These are phyloP conservation scores for Leptosphaerulina australis DNA, from an alignment of 2,329 filamentous ascomycete genomes.

Conservation along the genomic window DNA sequence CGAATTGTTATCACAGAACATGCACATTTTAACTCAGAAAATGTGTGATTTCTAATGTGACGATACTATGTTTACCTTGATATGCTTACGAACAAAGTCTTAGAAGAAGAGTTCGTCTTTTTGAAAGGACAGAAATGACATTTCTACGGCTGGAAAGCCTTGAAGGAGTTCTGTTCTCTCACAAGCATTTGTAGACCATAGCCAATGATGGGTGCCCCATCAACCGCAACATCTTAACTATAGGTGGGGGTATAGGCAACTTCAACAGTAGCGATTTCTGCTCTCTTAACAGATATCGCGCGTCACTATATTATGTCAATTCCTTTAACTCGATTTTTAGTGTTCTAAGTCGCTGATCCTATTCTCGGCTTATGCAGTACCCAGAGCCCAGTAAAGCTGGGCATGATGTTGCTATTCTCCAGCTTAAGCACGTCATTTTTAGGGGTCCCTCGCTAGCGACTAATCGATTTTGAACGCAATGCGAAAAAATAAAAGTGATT, in stretches of 20 bases:
- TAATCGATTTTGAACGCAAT: not conserved
- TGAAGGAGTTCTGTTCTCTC: no score
- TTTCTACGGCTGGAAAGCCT: no score
- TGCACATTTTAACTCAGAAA: no score
- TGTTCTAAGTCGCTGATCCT: constrained; percentile 1
- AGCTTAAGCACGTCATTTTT: constrained; percentile 22
- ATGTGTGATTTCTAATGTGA: no score
- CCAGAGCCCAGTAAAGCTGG: constrained; percentile 16
- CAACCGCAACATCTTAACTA: not conserved
- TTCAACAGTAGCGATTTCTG: no score
- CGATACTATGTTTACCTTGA: no score
- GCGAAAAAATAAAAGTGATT: not conserved
- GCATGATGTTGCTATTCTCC: constrained; percentile 23
- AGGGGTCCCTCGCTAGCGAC: not conserved
- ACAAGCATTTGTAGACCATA: constrained; percentile 24
- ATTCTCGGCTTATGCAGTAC: constrained; percentile 16
- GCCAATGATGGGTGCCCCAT: constrained; percentile 5
- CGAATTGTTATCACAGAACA: no score
- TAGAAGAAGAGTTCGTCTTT: no score
- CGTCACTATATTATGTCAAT: not conserved
- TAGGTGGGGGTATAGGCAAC: not conserved
- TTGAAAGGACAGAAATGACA: no score
- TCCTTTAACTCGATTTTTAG: not conserved
- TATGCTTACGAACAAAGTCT: no score
- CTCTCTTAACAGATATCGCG: not conserved